Conservation (phyloP, 192 early-diverging fungal species). For the Coemansia sp. region DNA sequence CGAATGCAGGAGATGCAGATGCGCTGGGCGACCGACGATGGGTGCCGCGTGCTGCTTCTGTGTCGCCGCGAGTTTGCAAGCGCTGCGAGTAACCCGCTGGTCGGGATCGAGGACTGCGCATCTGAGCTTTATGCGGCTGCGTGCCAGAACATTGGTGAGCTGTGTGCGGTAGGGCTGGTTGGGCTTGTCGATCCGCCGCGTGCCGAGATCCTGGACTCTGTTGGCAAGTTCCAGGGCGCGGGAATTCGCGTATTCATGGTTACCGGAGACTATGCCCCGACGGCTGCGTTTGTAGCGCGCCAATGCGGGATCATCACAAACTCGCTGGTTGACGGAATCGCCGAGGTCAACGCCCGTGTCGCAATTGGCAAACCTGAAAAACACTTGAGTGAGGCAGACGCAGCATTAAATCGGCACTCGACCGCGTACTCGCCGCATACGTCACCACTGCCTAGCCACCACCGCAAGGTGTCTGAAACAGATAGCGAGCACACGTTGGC, state of each 20-base stretch:
- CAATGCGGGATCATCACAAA: slow-evolving; percentile 73
- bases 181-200: slow-evolving; percentile 86
- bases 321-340: slow-evolving; percentile 24
- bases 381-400: neutral
- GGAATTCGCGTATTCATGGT: slow-evolving; percentile 82
- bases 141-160: slow-evolving; percentile 35
- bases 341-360: slow-evolving; percentile 10
- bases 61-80: slow-evolving; percentile 34
- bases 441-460: neutral
- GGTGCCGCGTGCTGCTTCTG: slow-evolving; percentile 59
- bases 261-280: slow-evolving; percentile 77
- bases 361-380: neutral
- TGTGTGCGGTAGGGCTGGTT: slow-evolving; percentile 71
- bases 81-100: slow-evolving; percentile 41
- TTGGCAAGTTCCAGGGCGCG: slow-evolving; percentile 60
- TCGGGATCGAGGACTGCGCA: slow-evolving; percentile 30
- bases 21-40: slow-evolving; percentile 52
- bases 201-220: slow-evolving; percentile 62
- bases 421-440: neutral
- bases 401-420: neutral
- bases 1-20: slow-evolving; percentile 37
- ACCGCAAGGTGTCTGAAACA: neutral
- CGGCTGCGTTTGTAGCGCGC: slow-evolving; percentile 75
- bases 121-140: slow-evolving; percentile 23
- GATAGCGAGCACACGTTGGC: slow-evolving; percentile 15